Conservation (phyloP, 257 asterid genomes). For the Jacaranda copaia region DNA sequence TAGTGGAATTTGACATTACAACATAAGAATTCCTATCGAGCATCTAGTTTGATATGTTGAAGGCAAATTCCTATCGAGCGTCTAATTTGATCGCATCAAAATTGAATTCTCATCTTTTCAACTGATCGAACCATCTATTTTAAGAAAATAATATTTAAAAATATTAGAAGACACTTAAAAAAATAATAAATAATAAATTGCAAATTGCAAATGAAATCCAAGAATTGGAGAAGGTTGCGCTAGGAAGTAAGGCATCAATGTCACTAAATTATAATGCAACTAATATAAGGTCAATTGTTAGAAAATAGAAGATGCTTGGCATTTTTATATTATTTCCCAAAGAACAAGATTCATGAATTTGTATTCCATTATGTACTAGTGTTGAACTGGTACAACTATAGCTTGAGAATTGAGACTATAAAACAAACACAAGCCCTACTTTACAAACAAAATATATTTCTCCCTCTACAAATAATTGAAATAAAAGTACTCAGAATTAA, state of each 20-base stretch:
- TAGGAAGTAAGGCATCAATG: not conserved
- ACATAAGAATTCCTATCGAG: too few species aligned
- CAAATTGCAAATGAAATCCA: not conserved
- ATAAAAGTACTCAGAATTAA: not conserved
- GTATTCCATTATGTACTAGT: not conserved
- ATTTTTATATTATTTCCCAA: not conserved
- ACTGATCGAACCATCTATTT: too few species aligned
- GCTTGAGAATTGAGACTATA: not conserved
- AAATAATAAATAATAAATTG: not conserved
- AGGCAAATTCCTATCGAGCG: too few species aligned
- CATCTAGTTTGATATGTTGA: too few species aligned
- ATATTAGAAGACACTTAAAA: not conserved
- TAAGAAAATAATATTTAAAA: too few species aligned
- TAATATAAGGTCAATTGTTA: not conserved
- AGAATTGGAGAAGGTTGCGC: not conserved
- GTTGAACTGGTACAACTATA: not conserved
- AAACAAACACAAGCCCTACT: not conserved
- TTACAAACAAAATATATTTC: not conserved
- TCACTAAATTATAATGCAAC: not conserved
- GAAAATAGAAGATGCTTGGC: not conserved
- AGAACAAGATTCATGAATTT: conserved; percentile 23
- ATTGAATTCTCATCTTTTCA: too few species aligned
- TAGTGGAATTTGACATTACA: too few species aligned
- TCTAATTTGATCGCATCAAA: too few species aligned
- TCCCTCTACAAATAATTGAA: not conserved